Base-by-base conservation (phyloP, 2,329 filamentous ascomycete genomes). In the Aspergillus sojae region DNA sequence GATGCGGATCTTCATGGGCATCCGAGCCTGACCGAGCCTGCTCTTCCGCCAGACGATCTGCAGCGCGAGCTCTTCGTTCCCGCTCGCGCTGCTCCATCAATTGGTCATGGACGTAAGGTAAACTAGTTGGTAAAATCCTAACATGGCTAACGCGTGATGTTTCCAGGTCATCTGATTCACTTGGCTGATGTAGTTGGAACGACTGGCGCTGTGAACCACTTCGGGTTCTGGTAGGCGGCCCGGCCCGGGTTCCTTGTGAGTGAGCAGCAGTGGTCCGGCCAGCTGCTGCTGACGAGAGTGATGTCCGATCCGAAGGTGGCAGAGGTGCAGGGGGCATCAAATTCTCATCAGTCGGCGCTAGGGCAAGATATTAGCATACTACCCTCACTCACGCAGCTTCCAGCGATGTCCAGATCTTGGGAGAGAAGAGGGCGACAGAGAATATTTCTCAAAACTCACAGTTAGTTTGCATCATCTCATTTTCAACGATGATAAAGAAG, bases 401-500 rank as follows among this genome's bases (percentile, higher is more conserved):
- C 21, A n/a, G 5, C 48, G 30, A 48, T 14, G 12, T 48, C 21
- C 5, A 12, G 12, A 14, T 48, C 28, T 11, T 30, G 12, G 53
- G 26, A n/a, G 26, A 12, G 23, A 28, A 43, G 14, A 28, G 21
- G 50, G 26, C 26, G 5, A 28, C 21, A 10, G 43, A 52, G 6
- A 34, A 16, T 45, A n/a, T 46, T 6, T 30, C 5, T 12, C 16
- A 26, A 30, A 11, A 88, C 92, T 88, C 83, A 96, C 92, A 93
- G 77, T 93, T 96, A 61, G 89, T 90, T 77, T 94, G 91, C 94
- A 98, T 98, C 76, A 98, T 87, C 78, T 97, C 95, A 76, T 98
- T 98, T 79, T 99, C 95, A 59, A 94, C 89, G 30, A 99, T 93
- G 77, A 99, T 99, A 80, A 97, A 89, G 81, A 98, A 99, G 1